Conservation (phyloP, 805 yeast species). For the Cyberlindnera japonica region DNA sequence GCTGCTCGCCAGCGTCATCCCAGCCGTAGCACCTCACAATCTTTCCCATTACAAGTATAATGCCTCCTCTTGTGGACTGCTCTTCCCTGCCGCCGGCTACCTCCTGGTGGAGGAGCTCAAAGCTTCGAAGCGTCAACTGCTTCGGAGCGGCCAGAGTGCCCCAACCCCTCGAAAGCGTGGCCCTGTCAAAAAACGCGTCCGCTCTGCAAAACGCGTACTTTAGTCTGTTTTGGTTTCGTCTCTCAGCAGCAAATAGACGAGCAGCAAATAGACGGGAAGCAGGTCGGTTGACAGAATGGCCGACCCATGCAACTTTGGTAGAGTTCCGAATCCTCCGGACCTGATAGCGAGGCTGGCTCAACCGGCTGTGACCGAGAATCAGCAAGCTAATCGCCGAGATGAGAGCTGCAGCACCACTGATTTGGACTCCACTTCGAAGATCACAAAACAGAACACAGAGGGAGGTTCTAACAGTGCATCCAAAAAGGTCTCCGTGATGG, state of each 20-base stretch:
- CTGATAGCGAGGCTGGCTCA: conserved; percentile 1
- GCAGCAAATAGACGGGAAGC: neutral
- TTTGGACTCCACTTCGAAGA: conserved; percentile 5
- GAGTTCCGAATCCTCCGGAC: neutral
- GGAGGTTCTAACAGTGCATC: neutral
- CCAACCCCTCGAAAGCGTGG: conserved; percentile 3
- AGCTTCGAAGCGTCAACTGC: too few relatives aligned
- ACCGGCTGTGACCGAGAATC: conserved; percentile 4
- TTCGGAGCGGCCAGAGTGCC: too few relatives aligned
- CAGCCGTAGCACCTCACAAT: conserved; percentile 26
- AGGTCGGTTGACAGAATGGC: neutral
- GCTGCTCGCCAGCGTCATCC: conserved; percentile 25
- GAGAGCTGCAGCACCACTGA: conserved; percentile 10
- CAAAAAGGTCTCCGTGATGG: conserved; percentile 10
- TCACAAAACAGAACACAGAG: neutral
- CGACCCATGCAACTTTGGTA: neutral
- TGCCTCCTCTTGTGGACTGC: too few relatives aligned
- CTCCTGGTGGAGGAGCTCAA: too few relatives aligned
- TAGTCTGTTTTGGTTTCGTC: neutral
- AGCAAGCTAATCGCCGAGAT: conserved; percentile 3
- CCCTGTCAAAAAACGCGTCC: neutral
- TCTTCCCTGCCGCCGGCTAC: too few relatives aligned
- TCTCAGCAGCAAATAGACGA: neutral
- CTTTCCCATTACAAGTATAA: conserved; percentile 22
- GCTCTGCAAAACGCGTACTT: neutral